Base-by-base conservation (phyloP, 805 yeast species). In the Candida germanica region DNA sequence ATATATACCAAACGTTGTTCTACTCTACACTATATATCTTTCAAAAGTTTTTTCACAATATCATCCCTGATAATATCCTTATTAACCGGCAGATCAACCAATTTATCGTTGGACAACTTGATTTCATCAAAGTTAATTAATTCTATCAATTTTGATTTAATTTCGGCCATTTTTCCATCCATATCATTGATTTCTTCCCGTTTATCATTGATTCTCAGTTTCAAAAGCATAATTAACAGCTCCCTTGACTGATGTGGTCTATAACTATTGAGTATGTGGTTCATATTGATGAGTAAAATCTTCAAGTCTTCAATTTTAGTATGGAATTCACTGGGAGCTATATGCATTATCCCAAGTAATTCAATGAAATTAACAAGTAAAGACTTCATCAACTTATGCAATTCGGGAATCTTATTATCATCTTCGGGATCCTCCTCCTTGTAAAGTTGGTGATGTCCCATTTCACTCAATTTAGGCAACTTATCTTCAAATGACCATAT, bases 161-260 rank as follows among this genome's bases (percentile, higher is more conserved):
- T 64, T 3, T 58, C 62, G 6, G 44, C 35, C 32, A 71, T 62
- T 3, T 71, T 69, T 11, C 44, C 49, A 24, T 71, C 69, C 10
- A 77, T 72, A 21, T 51, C 49, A 4, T 52, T 55, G 6, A 83
- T 80, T 42, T 81, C 83, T 4, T 58, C 52, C 33, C 69, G 67
- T 49, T 83, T 83, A 28, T 71, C 67, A 33, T 76, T 84, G 22
- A 91, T 75, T 51, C 84, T 88, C 35, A 77, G 81, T 49, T 75
- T 79, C 54, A 87, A 61, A 36, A 83, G 66, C 69, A 87, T 69
- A 28, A 88, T 86, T 45, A 93, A 67, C 33, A 89, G 81, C 51
- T 93, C 98, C 35, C 97, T 71, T 3, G 95, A 83, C 55, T 93
- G 98, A 59, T 93, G 98, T 3, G 97, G 93, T 42, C 98, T 70